Base-by-base conservation (phyloP, 2,329 filamentous ascomycete species). In the Gnomoniopsis sp. region DNA sequence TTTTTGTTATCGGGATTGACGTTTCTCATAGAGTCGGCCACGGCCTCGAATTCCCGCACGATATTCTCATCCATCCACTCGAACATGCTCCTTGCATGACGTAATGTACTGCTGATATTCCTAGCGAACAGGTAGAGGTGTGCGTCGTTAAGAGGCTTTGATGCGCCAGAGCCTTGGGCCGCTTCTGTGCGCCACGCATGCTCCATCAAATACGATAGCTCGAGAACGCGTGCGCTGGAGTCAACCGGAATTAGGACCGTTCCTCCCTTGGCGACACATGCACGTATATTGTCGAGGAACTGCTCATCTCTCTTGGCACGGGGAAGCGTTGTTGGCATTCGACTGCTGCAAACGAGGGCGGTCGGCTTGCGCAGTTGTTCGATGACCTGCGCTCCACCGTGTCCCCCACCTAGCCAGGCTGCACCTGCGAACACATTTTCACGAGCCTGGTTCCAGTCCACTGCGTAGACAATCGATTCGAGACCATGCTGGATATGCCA, bases 31-130 rank as follows among this genome's bases (percentile, higher is more conserved):
- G 74, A 77, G 63, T 85, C 83, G 2, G 81, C 83, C 50, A 87
- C 80, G 15, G 88, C 86, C 70, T 96, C 93, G 62, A 96, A 96
- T 67, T 98, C 93, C 56, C 92, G 87, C 46, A 96, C 89, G 60
- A 99, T 96, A 59, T 87, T 88, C 68, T 97, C 93, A 69, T 98
- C 93, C 93, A 99, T 98, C 95, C 95, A 99, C 70, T 99, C 95
- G 34, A 99, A 79, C 90, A 99, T 96, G 71, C 93, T 97, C 65
- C 93, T 84, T 26, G 93, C 90, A 65, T 97, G 91, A 54, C 91
- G 84, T 81, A 98, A 90, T 0, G 93, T 96, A 62, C 91, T 93
- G 59, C 90, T 88, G 63, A 91, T 89, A 62, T 91, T 96, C 60
- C 88, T 88, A 43, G 92, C 93, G 0, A 93, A 93, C 47, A 99